Evolutionary conservation across 441 rosid genomes (phyloP), one percentile per base, ranked within the genome.

Genomic region (Erodium trifolium): DNA sequence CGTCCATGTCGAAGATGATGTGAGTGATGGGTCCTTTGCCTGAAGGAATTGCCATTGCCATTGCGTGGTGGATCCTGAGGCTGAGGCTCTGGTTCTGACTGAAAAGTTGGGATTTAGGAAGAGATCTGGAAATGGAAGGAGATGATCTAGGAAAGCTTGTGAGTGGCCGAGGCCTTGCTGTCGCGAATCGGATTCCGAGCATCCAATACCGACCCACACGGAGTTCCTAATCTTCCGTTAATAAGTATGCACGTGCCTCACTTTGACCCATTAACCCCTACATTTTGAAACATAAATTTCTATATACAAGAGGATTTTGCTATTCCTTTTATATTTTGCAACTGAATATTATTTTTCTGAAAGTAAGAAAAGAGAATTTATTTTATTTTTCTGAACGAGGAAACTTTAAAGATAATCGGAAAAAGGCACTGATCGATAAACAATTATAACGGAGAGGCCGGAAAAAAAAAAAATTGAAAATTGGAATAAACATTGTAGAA

Each of bases 1-100:
- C 98, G 66, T 92, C 98, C 98, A 92, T 90, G 86, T 92, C 98
- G 84, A 92, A 90, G 77, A 92, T 73, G 78, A 88, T 88, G 78
- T 90, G 96, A 69, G 93, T 87, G 76, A 87, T 82, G 10, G 86
- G 82, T 69, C 73, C 83, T 75, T 73, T 82, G 49, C 71, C 72
- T 17, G 65, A 60, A 27, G 65, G 35, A 27, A 60, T 60, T 9
- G 51, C 51, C 51, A 11, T 18, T 18, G 34, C 7, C 12, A 5
- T 34, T 5, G 37, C 37, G 4, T 34, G 37, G 3, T 2, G 5
- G 37, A 34, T 34, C 37, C 37, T 34, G 37, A 34, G n/a, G 1
- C 37, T 34, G 37, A 34, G n/a, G 1, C 35, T 27, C n/a, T 18
- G 65, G 34, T 60, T 27, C 5, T 4, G 19, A 18, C 23, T 4